Base-by-base conservation (phyloP, 768 basidiomycete genomes). In the Obba rivulosa region DNA sequence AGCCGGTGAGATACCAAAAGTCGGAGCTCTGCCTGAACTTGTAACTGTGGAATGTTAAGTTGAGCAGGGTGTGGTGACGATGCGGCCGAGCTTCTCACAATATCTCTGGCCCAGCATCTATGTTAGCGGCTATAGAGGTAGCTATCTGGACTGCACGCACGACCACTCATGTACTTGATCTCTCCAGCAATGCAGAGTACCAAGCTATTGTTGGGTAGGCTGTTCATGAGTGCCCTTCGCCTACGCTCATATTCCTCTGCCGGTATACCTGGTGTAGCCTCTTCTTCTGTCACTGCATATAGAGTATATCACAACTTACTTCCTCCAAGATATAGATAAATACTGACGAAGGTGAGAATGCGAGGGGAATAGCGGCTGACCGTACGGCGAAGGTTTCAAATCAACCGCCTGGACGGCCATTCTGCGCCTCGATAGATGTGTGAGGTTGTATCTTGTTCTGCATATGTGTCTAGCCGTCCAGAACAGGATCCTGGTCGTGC, bases 1-100 rank as follows among this genome's bases (percentile, higher is more conserved):
- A 96, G 10, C 96, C 96, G 0, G 96, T 96, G 13, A 99, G 73
- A 65, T 99, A 98, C 87, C 87, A 92, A 63, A 94, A 90, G 66
- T 95, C 85, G 34, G 89, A 92, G 0, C 81, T 81, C 67, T 95
- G 95, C 20, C 95, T 81, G 62, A 90, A 96, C 64, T 93, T 93
- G 75, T 97, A 96, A 66, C 94, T 98, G 62, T 28, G 43, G 8
- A 17, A 14, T 10, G 25, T 17, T 10, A 34, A 34, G 25, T 20
- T 17, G 14, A 38, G 23, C 0, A 4, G 17, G 10, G 14, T 8
- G 3, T 17, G 7, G 38, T 39, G n/a, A 39, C 7, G 21, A n/a
- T 39, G 17, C 38, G 31, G 20, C n/a, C n/a, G 47, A 22, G 23
- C n/a, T 13, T 21, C 87, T 70, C 66, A 92, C 89, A 91, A 92